Conservation (phyloP, 2,329 filamentous ascomycete species). For the Zymoseptoria ardabiliae region DNA sequence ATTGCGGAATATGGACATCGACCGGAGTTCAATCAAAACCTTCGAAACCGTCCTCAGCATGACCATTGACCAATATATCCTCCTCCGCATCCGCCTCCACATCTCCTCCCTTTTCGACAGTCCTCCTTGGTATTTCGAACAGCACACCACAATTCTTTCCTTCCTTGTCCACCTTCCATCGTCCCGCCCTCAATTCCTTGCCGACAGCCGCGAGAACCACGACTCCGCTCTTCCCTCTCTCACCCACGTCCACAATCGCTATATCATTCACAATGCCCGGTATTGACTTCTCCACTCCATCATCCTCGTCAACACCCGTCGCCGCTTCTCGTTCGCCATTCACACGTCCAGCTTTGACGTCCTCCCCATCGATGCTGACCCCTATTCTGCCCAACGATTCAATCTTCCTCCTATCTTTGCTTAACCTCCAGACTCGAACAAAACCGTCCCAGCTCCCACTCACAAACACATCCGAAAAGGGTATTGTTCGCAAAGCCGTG, state of each 20-base stretch:
- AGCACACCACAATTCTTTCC: constrained; percentile 80
- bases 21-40: constrained; percentile 7
- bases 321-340: neutral
- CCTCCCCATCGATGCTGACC: constrained; percentile 10
- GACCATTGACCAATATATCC: neutral
- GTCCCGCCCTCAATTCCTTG: constrained; percentile 76
- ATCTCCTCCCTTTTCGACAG: constrained; percentile 29
- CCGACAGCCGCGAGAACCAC: constrained; percentile 81
- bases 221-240: constrained; percentile 63
- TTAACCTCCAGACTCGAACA: constrained; percentile 77
- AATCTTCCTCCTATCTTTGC: constrained; percentile 72
- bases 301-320: neutral
- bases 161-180: constrained; percentile 59
- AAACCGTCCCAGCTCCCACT: constrained; percentile 92
- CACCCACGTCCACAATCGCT: constrained; percentile 75
- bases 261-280: constrained; percentile 84
- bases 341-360: neutral
- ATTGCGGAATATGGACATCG: neutral
- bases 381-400: constrained; percentile 59
- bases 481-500: constrained; percentile 77
- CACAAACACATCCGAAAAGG: constrained; percentile 83
- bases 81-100: neutral
- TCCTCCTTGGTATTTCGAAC: constrained; percentile 62
- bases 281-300: constrained; percentile 31
- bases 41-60: constrained; percentile 6